Conservation (phyloP, 768 basidiomycete species). For the Rhodotorula diobovata region DNA sequence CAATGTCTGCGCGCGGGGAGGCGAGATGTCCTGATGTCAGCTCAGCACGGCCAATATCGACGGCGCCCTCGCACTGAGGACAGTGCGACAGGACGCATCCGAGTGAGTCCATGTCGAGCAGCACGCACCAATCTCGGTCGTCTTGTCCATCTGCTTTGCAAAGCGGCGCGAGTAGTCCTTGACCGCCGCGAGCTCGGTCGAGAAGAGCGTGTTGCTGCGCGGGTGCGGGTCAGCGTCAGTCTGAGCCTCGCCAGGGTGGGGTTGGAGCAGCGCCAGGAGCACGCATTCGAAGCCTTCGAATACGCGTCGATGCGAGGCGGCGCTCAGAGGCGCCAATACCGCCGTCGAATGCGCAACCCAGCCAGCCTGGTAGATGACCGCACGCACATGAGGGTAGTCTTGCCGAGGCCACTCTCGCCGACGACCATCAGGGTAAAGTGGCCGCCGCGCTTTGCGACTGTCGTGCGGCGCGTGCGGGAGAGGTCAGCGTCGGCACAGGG, state of each 20-base stretch:
- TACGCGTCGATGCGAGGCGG: no score
- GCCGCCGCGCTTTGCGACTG: constrained; percentile 86
- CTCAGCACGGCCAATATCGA: neutral
- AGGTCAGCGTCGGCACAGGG: neutral
- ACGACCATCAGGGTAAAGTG: constrained; percentile 99
- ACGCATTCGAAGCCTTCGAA: no score
- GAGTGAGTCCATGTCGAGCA: no score
- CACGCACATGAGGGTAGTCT: constrained; percentile 49
- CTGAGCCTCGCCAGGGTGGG: no score
- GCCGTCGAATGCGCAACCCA: no score
- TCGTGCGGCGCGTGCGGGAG: neutral
- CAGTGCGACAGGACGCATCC: no score
- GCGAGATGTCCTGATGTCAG: neutral
- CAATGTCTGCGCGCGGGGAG: constrained; percentile 60
- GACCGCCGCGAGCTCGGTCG: constrained; percentile 84
- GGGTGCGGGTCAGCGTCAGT: no score
- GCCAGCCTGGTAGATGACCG: no score
- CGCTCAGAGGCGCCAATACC: no score
- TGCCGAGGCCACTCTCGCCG: constrained; percentile 97
- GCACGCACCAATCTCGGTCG: constrained; percentile 62
- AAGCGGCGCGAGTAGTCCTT: constrained; percentile 87
- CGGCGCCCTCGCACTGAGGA: no score
- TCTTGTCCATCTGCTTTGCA: constrained; percentile 95
- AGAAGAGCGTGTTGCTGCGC: constrained; percentile 97
- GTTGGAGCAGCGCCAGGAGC: no score